phyloP scores from a whole-genome alignment of 208 protist genomes.

The Crithidia acanthocephali region DNA sequence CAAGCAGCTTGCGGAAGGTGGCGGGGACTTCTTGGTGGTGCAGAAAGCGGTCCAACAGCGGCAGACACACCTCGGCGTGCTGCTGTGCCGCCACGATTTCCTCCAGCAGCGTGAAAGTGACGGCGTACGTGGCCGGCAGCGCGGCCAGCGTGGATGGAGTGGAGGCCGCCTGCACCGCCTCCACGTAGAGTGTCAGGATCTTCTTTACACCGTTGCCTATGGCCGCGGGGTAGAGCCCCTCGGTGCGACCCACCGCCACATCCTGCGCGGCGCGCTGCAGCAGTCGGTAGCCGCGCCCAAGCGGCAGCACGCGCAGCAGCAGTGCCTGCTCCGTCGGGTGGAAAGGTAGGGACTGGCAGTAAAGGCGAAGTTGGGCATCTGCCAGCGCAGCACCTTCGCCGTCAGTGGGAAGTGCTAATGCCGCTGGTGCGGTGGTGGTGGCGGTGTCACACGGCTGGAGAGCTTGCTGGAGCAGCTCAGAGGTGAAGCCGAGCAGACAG shows the following conservation, averaged over 20 bases:
- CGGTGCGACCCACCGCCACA: conserved; percentile 47
- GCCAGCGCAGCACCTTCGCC: background rate
- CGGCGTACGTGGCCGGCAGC: conserved; percentile 49
- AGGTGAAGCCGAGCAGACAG: conserved; percentile 74
- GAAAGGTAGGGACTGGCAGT: conserved; percentile 36
- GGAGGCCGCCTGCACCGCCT: conserved; percentile 41
- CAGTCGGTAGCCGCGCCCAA: conserved; percentile 49
- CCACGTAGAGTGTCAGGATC: conserved; percentile 60
- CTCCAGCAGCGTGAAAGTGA: conserved; percentile 51
- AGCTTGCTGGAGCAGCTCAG: conserved; percentile 39
- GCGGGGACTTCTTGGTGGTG: conserved; percentile 59
- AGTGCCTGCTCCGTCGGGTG: conserved; percentile 74
- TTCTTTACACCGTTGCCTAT: conserved; percentile 49
- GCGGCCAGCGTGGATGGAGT: conserved; percentile 48
- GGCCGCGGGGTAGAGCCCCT: conserved; percentile 63
- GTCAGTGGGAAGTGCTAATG: background rate
- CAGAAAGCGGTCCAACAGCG: conserved; percentile 53
- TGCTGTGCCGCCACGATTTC: conserved; percentile 37
- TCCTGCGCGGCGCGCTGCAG: conserved; percentile 46
- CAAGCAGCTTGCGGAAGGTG: conserved; percentile 57
- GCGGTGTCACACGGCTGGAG: conserved; percentile 1
- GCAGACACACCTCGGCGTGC: conserved; percentile 26
- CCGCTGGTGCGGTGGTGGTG: background rate
- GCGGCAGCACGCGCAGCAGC: conserved; percentile 52
- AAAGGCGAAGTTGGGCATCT: conserved; percentile 4